These are phyloP conservation scores for Funneliformis geosporum DNA, from an alignment of 192 early-diverging fungal genomes.

Conservation along the genomic window DNA sequence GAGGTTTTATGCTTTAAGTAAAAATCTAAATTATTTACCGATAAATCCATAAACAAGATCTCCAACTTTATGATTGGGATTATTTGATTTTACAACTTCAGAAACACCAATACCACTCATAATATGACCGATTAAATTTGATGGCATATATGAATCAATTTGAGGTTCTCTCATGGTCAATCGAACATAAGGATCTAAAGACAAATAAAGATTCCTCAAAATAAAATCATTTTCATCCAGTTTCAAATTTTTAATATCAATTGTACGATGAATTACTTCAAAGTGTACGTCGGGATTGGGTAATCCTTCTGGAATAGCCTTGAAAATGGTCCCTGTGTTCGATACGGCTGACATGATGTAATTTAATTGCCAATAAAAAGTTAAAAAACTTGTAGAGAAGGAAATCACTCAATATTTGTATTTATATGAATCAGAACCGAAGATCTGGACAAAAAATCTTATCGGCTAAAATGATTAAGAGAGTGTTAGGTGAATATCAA, in stretches of 20 bases:
- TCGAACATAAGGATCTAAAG: constrained; percentile 77
- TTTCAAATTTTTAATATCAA: constrained; percentile 44
- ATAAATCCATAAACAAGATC: constrained; percentile 62
- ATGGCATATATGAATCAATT: too few relatives aligned
- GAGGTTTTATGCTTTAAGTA: too few relatives aligned
- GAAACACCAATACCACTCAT: constrained; percentile 62
- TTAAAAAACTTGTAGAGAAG: too few relatives aligned
- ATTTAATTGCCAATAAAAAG: too few relatives aligned
- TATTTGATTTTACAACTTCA: constrained; percentile 66
- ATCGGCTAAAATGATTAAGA: too few relatives aligned
- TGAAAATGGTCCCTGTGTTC: neutral
- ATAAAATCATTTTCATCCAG: constrained; percentile 52
- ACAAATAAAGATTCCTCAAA: constrained; percentile 63
- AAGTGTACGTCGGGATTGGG: neutral
- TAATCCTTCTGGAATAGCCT: neutral
- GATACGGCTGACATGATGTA: constrained; percentile 23
- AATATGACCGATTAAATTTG: constrained; percentile 58
- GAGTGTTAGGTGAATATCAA: too few relatives aligned
- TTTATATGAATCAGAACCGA: too few relatives aligned
- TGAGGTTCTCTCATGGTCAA: too few relatives aligned
- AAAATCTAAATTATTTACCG: constrained; percentile 55
- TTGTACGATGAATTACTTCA: constrained; percentile 29
- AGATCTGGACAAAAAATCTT: too few relatives aligned
- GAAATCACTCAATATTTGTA: too few relatives aligned
- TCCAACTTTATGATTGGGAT: constrained; percentile 56